phyloP scores from a whole-genome alignment of 1,139 yeast species.

The Yamadazyma mexicana region DNA sequence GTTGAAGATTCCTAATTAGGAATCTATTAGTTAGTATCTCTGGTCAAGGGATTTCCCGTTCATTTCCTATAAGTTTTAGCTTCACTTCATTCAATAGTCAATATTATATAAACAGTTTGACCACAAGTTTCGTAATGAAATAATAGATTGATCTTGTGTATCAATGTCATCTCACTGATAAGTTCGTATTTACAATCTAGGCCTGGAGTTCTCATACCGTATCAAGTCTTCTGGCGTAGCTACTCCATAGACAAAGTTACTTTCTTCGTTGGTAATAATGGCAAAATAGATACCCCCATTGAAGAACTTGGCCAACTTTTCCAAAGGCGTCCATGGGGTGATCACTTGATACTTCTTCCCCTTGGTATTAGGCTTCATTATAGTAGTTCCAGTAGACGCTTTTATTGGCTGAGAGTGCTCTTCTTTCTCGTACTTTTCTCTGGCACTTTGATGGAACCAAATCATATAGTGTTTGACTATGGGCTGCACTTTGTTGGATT shows the following conservation, averaged over 20 bases:
- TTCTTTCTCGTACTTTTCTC: constrained; percentile 29
- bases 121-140: no score
- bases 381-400: constrained; percentile 22
- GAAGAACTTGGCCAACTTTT: constrained; percentile 54
- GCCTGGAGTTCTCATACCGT: constrained; percentile 54
- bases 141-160: no score
- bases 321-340: constrained; percentile 61
- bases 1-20: constrained; percentile 40
- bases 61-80: no score
- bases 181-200: constrained; percentile 31
- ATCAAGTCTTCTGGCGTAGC: constrained; percentile 63
- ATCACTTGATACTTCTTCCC: constrained; percentile 42
- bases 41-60: no score
- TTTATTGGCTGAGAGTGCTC: constrained; percentile 12
- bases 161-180: no score
- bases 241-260: constrained; percentile 61
- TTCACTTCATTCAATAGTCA: no score
- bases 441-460: constrained; percentile 44
- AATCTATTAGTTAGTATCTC: background rate
- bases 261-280: constrained; percentile 54
- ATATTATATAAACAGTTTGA: no score
- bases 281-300: constrained; percentile 56
- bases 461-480: constrained; percentile 41
- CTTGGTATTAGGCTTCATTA: constrained; percentile 24
- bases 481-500: constrained; percentile 28